Evolutionary conservation across 148 eudicot genomes (phyloP).

Genomic region (Linanthus parryae): DNA sequence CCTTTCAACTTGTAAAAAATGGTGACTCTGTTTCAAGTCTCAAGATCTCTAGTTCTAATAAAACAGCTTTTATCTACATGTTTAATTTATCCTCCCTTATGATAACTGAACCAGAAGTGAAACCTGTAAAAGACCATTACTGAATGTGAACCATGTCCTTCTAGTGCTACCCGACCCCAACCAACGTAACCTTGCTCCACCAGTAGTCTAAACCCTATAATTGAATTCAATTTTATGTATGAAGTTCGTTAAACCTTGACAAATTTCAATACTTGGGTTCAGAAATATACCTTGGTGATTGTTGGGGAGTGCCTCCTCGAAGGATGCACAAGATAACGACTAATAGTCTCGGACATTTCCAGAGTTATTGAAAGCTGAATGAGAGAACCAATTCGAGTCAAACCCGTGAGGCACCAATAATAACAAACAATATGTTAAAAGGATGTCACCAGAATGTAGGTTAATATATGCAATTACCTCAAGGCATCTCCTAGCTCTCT

Average conservation of each 20-base stretch:
- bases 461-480: constrained; percentile 48
- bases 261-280: constrained; percentile 2
- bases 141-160: no score
- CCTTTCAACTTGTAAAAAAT: no score
- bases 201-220: no score
- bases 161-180: no score
- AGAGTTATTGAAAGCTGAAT: constrained; percentile 79
- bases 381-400: constrained; percentile 10
- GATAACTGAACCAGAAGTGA: no score
- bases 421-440: neutral
- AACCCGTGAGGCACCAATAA: constrained; percentile 2
- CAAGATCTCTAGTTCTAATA: no score
- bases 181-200: no score
- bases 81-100: no score
- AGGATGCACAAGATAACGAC: constrained; percentile 71
- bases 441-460: neutral
- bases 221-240: no score
- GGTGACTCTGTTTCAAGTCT: no score
- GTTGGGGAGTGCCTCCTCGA: constrained; percentile 89
- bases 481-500: constrained; percentile 86
- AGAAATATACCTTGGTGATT: constrained; percentile 64
- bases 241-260: neutral
- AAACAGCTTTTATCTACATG: no score
- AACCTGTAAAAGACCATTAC: no score
- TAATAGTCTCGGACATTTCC: constrained; percentile 86